phyloP scores from a whole-genome alignment of 345 rosid species.

The Cardiospermum halicacabum region DNA sequence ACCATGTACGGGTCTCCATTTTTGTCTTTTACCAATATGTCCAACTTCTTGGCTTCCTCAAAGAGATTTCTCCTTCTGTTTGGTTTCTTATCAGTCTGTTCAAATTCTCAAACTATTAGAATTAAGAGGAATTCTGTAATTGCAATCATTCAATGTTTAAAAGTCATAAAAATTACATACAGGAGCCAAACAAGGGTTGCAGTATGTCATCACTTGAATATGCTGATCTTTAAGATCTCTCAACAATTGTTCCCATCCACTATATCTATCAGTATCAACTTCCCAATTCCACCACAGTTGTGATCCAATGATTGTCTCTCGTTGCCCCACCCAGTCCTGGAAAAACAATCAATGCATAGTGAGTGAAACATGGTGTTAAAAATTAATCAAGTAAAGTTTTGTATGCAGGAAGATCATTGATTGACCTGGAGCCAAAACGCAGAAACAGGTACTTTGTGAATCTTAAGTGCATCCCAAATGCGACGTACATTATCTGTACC shows the following conservation, averaged over 20 bases:
- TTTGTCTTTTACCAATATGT: conserved; percentile 51
- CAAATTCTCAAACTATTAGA: conserved; percentile 4
- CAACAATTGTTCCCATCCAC: conserved; percentile 50
- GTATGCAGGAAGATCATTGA: neutral
- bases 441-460: conserved; percentile 49
- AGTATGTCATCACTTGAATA: conserved; percentile 67
- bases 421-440: conserved; percentile 82
- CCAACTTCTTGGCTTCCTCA: conserved; percentile 58
- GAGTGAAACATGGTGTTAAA: conserved; percentile 13
- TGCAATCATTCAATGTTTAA: conserved; percentile 4
- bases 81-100: conserved; percentile 45
- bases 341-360: conserved; percentile 11
- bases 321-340: conserved; percentile 77
- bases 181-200: conserved; percentile 77
- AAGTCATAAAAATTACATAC: conserved; percentile 29
- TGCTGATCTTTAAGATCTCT: conserved; percentile 42
- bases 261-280: conserved; percentile 48
- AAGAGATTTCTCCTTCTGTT: conserved; percentile 50
- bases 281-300: conserved; percentile 88
- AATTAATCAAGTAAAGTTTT: conserved; percentile 5
- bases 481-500: conserved; percentile 54
- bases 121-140: neutral
- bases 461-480: conserved; percentile 43
- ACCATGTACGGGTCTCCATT: conserved; percentile 58
- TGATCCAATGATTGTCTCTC: conserved; percentile 59